Percentiles rank a stretch among this genome's conserved stretches.
These are phyloP conservation scores for Chiua virens DNA, from an alignment of 768 basidiomycete genomes.

Conservation along the genomic window DNA sequence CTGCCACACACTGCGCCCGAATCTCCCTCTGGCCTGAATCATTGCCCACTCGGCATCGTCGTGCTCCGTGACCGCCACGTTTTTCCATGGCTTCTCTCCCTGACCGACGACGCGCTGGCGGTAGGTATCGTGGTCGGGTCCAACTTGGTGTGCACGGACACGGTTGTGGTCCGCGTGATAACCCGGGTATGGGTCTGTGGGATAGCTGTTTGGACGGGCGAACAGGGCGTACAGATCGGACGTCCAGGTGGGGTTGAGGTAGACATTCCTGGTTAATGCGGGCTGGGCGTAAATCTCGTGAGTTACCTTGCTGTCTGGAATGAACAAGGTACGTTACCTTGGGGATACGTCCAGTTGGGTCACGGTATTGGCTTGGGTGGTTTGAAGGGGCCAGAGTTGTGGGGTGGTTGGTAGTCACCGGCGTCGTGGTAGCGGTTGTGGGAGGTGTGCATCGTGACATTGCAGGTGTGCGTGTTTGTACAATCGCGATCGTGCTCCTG, in stretches of 20 bases:
- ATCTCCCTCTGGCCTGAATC: neutral
- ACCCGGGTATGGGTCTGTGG: conserved; percentile 7
- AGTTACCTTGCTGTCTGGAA: neutral
- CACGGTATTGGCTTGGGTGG: neutral
- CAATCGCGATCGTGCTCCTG: too few species aligned
- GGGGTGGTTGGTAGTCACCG: neutral
- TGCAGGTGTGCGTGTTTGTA: neutral
- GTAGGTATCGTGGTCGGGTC: neutral
- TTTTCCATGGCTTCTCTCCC: conserved; percentile 19
- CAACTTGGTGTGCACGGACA: neutral
- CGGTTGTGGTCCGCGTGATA: neutral
- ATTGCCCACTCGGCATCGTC: conserved; percentile 13
- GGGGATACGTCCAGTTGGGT: neutral
- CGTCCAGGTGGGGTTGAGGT: conserved; percentile 40
- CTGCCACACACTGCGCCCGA: neutral
- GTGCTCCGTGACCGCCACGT: conserved; percentile 14
- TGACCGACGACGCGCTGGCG: neutral
- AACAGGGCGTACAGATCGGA: neutral
- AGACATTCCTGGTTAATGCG: conserved; percentile 37
- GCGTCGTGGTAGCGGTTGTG: neutral
- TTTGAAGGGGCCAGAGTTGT: neutral
- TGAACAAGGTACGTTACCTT: neutral
- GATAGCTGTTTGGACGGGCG: conserved; percentile 10
- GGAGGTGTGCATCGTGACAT: neutral
- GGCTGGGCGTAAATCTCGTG: neutral